A percentile compares a stretch with the other conserved stretches of the same genome.
Evolutionary conservation across 345 rosid genomes (phyloP).

Genomic region (Eucalyptus erythrocorys): DNA sequence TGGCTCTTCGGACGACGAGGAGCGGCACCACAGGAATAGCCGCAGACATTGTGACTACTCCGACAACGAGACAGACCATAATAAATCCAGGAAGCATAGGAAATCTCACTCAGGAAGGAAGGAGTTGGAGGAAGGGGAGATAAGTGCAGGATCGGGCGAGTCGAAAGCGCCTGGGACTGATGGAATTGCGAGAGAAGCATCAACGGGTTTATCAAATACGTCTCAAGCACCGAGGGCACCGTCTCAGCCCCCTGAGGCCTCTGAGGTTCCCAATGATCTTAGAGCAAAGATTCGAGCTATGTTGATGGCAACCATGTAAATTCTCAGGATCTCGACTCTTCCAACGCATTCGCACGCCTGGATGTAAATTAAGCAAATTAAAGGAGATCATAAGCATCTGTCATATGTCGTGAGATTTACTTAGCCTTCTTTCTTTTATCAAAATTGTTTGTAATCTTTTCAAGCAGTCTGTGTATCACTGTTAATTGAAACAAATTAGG

Average conservation of each 20-base stretch:
- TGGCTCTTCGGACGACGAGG: conserved; percentile 12
- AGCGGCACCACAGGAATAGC: background rate
- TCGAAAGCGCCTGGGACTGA: conserved; percentile 27
- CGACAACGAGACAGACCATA: background rate
- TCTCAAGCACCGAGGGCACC: background rate
- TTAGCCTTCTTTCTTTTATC: background rate
- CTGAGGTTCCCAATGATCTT: conserved; percentile 58
- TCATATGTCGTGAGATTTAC: background rate
- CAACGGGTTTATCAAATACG: conserved; percentile 6
- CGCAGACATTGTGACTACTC: background rate
- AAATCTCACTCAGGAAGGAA: conserved; percentile 9
- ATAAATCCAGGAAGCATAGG: conserved; percentile 23
- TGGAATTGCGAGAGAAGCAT: conserved; percentile 28
- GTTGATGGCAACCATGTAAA: conserved; percentile 71
- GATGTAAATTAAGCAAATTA: background rate
- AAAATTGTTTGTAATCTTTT: background rate
- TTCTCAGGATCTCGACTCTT: background rate
- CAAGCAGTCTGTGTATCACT: conserved; percentile 38
- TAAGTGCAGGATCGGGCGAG: conserved; percentile 37
- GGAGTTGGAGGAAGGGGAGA: conserved; percentile 60
- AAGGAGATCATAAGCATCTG: background rate
- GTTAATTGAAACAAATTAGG: background rate
- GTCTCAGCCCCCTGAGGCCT: conserved; percentile 13
- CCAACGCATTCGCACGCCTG: background rate
- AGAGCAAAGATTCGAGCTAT: conserved; percentile 96